A percentile compares a stretch with the other conserved stretches of the same genome.
Conservation (phyloP, 306 rosid genomes). For the Astragalus glycyphyllos region DNA sequence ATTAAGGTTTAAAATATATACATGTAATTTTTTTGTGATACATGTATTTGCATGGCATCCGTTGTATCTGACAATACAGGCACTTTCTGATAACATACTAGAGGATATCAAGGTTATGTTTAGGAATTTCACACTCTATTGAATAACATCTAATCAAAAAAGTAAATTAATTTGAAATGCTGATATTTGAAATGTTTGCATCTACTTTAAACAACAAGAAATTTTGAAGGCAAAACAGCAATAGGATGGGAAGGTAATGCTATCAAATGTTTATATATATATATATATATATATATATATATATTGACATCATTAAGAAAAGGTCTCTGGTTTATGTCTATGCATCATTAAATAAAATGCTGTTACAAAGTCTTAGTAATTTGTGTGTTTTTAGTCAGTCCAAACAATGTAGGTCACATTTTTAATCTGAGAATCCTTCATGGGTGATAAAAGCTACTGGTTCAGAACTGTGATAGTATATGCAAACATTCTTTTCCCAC, state of each 20-base stretch:
- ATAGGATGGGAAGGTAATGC: constrained; percentile 80
- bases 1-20: too few relatives aligned
- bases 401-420: too few relatives aligned
- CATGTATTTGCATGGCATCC: constrained; percentile 98
- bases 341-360: constrained; percentile 12
- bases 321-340: constrained; percentile 2
- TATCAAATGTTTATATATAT: constrained; percentile 35
- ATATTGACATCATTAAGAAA: constrained; percentile 29
- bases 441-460: too few relatives aligned
- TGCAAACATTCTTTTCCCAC: too few relatives aligned
- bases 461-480: too few relatives aligned
- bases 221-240: constrained; percentile 75
- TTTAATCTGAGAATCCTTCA: too few relatives aligned
- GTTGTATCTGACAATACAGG: constrained; percentile 86
- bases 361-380: constrained; percentile 34
- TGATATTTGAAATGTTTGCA: constrained; percentile 37
- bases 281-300: too few relatives aligned
- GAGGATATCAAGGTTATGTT: constrained; percentile 74
- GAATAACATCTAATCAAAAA: too few relatives aligned
- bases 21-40: too few relatives aligned
- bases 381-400: constrained; percentile 7
- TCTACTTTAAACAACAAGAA: constrained; percentile 63
- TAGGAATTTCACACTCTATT: constrained; percentile 27
- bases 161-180: too few relatives aligned
- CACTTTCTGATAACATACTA: constrained; percentile 77